Evolutionary conservation across 2,329 filamentous ascomycete species (phyloP).

Genomic region (Fusarium avenaceum): DNA sequence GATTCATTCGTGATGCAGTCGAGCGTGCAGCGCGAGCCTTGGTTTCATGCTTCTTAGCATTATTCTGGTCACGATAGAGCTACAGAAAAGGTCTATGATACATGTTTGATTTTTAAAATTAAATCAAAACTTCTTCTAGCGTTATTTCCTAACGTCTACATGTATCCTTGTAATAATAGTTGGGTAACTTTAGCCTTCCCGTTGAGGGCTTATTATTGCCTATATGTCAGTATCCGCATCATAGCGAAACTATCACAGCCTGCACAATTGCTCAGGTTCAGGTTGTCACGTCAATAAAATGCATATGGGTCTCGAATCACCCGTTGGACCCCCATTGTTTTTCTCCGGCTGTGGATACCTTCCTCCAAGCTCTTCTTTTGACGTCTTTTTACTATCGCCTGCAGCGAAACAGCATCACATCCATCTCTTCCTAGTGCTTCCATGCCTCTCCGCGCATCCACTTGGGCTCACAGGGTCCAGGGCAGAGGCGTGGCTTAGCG

Average conservation of each 20-base stretch:
- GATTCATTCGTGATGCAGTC: background rate
- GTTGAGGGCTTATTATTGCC: too few species aligned
- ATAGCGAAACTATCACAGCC: too few species aligned
- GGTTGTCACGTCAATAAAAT: background rate
- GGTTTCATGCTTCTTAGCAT: constrained; percentile 5
- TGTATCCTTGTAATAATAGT: too few species aligned
- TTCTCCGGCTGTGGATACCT: constrained; percentile 27
- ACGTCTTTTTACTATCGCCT: constrained; percentile 26
- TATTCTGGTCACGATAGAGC: too few species aligned
- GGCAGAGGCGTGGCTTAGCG: constrained; percentile 39
- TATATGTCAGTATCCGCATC: too few species aligned
- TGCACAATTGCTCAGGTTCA: background rate
- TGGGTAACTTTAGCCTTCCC: too few species aligned
- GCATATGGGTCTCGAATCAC: constrained; percentile 20
- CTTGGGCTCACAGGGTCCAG: constrained; percentile 30
- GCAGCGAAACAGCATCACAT: constrained; percentile 5
- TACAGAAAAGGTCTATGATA: too few species aligned
- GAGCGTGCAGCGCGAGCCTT: constrained; percentile 8
- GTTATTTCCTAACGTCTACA: too few species aligned
- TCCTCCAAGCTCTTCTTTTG: constrained; percentile 33
- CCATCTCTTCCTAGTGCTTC: constrained; percentile 44
- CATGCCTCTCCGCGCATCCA: constrained; percentile 44
- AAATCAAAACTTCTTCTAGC: too few species aligned
- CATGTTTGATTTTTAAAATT: too few species aligned
- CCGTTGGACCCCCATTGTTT: constrained; percentile 20